Base-by-base conservation (phyloP, 805 yeast species). In the Candida pseudofarinosa region DNA sequence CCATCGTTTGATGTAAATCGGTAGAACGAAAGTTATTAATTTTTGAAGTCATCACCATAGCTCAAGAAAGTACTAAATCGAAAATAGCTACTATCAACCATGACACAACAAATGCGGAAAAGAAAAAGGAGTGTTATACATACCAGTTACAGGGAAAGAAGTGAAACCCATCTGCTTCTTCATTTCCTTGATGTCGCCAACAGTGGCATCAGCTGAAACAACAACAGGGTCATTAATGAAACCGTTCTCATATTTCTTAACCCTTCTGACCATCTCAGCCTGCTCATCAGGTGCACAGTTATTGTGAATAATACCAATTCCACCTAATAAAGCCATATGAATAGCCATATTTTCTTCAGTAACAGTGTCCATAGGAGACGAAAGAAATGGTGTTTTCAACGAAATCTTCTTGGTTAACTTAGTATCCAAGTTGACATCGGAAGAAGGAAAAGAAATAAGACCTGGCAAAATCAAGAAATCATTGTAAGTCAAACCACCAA, bases 281-380 rank as follows among this genome's bases (percentile, higher is more conserved):
- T 93, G 99, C 67, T 89, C 98, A 43, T 91, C 98, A 46, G 95
- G 78, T 45, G 96, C 66, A 74, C 97, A 90, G 79, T 93, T 93
- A 77, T 93, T 97, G 71, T 93, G 99, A 58, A 93, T 83, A 62
- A 93, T 87, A 81, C 99, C 99, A 67, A 93, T 88, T 71, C 99
- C 99, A 67, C 99, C 99, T 58, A 90, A 79, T 54, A 93, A 80
- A 54, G 99, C 97, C 97, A 93, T 90, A 73, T 89, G 83, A 57
- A 93, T 91, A 52, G 99, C 99, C 99, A 93, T 93, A 47, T 83
- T 87, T 49, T 89, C 73, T 77, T 93, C 99, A 45, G 99, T 93
- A 53, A 93, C 99, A 39, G 99, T 93, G 73, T 93, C 99, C 99
- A 93, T 93, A 56, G 99, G 99, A 59, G 98, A 88, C 16, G 98